Evolutionary conservation across 2,329 filamentous ascomycete species (phyloP), one percentile per base, ranked within the genome.

Genomic region (Colletotrichum tanaceti): DNA sequence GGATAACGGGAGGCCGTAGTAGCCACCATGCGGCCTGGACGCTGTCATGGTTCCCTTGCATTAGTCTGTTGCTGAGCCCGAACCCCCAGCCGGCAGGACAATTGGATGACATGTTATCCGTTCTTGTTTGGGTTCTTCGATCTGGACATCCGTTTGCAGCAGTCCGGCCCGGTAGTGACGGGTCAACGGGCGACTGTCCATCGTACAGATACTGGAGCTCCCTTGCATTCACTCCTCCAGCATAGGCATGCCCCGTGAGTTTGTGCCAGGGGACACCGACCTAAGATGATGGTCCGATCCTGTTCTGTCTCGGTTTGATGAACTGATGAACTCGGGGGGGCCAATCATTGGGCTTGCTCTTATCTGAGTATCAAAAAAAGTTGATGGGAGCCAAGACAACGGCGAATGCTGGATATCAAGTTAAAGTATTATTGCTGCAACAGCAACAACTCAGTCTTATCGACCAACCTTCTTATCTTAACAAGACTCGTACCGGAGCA

Each of bases 391-490:
- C 62, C 62, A 65, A 65, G 65, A 60, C 22, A 16, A 24, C 38
- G 22, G 54, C 24, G 20, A 58, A 54, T 49, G 60, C 60, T 67
- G 59, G 55, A 60, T 28, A 41, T n/a, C n/a, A n/a, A n/a, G n/a
- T n/a, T n/a, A n/a, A n/a, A n/a, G n/a, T n/a, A n/a, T n/a, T n/a
- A n/a, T n/a, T n/a, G n/a, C 46, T 65, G 54, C 28, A 20, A 46
- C 43, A 44, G 5, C 14, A 32, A 16, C 44, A 44, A 22, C 52
- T 44, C 24, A 20, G 53, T 57, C 18, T 38, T 49, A 65, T n/a
- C n/a, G n/a, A n/a, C n/a, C n/a, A 60, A 28, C 28, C 28, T 28
- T 44, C 65, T 65, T 60, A 68, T 68, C 62, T 52, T 28, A n/a
- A n/a, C n/a, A n/a, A 20, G 22, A 16, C n/a, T 41, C 13, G 24